Evolutionary conservation across 192 early-diverging fungal genomes (phyloP), one percentile per base, ranked within the genome.

Genomic region (Rhizophlyctis rosea): DNA sequence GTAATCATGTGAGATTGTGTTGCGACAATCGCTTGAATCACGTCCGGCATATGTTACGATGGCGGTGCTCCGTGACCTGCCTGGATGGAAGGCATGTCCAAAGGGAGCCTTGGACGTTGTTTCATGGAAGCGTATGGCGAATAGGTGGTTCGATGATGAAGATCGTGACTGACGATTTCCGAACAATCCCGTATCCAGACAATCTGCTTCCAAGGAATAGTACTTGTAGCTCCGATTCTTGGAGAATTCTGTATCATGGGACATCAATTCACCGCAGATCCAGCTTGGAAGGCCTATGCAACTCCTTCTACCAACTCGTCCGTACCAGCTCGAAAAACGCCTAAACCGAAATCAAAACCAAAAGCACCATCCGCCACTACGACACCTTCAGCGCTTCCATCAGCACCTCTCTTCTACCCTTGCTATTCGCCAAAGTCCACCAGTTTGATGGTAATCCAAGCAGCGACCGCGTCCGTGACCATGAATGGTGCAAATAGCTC

Each of bases 131-230:
- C n/a, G n/a, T n/a, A n/a, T n/a, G n/a, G n/a, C n/a, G n/a, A n/a
- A n/a, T n/a, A n/a, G n/a, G n/a, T n/a, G n/a, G n/a, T n/a, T n/a
- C n/a, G n/a, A n/a, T n/a, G n/a, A n/a, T n/a, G n/a, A n/a, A n/a
- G n/a, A n/a, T n/a, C n/a, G n/a, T n/a, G n/a, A n/a, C n/a, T n/a
- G n/a, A n/a, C n/a, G n/a, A n/a, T n/a, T n/a, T n/a, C n/a, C 39
- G 24, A 13, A 51, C 16, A 65, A 27, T 47, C 13, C 24, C 21
- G 21, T 54, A 27, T 31, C 27, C 27, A 73, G 69, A 62, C 14
- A 21, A 16, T 77, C 29, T 60, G 57, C 35, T 77, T 80, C 48
- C 71, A 74, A 11, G 78, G 78, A 0, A 30, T 69, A 4, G 75
- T 69, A 7, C 48, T 62, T 25, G 28, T 76, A 25, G 61, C 61